Base-by-base conservation (phyloP, 345 rosid species). In the thale cress (Arabidopsis thaliana) region DNA sequence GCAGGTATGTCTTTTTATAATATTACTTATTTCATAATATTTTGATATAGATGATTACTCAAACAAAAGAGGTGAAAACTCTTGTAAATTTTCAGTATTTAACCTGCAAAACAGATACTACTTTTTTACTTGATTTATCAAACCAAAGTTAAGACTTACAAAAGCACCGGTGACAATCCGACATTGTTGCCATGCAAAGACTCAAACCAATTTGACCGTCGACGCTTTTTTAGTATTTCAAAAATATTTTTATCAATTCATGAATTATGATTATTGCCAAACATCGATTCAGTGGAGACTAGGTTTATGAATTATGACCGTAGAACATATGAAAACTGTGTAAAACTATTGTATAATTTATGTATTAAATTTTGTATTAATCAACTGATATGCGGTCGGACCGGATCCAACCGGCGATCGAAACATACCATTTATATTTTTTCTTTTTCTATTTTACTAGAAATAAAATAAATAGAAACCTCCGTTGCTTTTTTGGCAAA, bases 1-100 rank as follows among this genome's bases (percentile, higher is more conserved):
- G 42, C 30, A 75, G 79, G 79, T 75, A 74, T 2, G 33, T 13
- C 28, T 53, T 16, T 25, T 5, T 53, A 0, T 0, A 32, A 16
- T 6, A 12, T 42, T 8, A 22, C 14, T 9, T 7, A 7, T 32
- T 32, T 23, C 53, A 16, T 7, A 1, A 56, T 7, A 56, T 11
- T 8, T 60, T 25, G 41, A 36, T 1, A 36, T 8, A 10, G 11
- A 23, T 25, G 25, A 9, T 23, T 57, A 33, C 13, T 45, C 33
- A 28, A 45, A 58, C 25, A 33, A 24, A 70, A 34, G 16, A 48
- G 5, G 23, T 25, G 1, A 6, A 36, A 14, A 28, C 32, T 28
- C 4, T 4, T 28, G 32, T 28, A 28, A 28, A 28, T 28, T 28
- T 28, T 28, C 32, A 28, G 32, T 28, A 28, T 28, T 28, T 16